Percentiles rank a stretch among this genome's conserved stretches.
Conservation (phyloP, 371 early-diverging fungal genomes). For the Cokeromyces recurvatus region DNA sequence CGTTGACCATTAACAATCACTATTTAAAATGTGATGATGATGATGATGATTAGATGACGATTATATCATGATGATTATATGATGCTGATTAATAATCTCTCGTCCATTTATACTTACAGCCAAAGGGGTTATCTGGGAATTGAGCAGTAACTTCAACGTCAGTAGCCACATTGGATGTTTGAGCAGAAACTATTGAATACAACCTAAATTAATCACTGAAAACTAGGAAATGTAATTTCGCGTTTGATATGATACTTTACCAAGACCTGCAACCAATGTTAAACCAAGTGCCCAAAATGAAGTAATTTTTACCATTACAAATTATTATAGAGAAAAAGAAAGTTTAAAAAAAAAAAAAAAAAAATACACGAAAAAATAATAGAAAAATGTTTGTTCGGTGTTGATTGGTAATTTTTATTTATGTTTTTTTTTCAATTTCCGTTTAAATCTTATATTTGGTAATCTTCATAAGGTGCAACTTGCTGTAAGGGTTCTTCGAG, state of each 20-base stretch:
- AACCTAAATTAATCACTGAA: background rate
- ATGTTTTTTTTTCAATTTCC: background rate
- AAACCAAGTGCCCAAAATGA: slow-evolving; percentile 20
- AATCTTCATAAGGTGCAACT: slow-evolving; percentile 41
- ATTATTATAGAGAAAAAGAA: slow-evolving; percentile 4
- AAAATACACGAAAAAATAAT: slow-evolving; percentile 5
- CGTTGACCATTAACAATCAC: slow-evolving; percentile 47
- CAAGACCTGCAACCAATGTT: slow-evolving; percentile 11
- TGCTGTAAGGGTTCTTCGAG: slow-evolving; percentile 55
- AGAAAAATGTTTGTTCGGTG: slow-evolving; percentile 1
- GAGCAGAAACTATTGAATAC: slow-evolving; percentile 8
- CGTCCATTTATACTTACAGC: slow-evolving; percentile 27
- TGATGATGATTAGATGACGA: background rate
- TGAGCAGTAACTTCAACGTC: slow-evolving; percentile 39
- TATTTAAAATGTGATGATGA: slow-evolving; percentile 1
- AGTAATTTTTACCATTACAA: slow-evolving; percentile 18
- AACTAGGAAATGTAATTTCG: background rate
- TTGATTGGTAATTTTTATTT: no score
- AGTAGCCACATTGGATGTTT: slow-evolving; percentile 5
- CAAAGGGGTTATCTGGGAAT: slow-evolving; percentile 46
- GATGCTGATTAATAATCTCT: no score
- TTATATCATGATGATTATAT: no score
- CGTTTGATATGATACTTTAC: slow-evolving; percentile 7
- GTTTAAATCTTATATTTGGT: background rate
- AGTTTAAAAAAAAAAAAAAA: slow-evolving; percentile 10